Base-by-base conservation (phyloP, 495 filamentous ascomycete species). In the Aspergillus egyptiacus region DNA sequence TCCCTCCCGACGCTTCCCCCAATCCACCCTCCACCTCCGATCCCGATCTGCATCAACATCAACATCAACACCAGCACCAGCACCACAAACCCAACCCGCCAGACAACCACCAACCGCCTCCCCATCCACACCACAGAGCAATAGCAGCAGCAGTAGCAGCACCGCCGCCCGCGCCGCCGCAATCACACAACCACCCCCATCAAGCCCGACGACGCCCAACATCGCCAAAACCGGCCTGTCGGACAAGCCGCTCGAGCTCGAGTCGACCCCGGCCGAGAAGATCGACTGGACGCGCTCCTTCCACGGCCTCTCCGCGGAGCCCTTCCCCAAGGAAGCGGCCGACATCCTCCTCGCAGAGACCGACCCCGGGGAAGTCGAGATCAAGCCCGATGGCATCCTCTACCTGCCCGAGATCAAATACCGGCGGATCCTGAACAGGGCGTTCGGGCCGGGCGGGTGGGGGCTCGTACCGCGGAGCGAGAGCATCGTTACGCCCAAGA, bases 381-480 rank as follows among this genome's bases (percentile, higher is more conserved):
- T 97, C 59, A 98, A 98, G 73, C 85, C 87, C 20, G 93, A 98
- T 68, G 93, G 93, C 23, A 94, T 98, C 57, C 73, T 96, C 38
- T 98, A 96, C 63, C 76, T 98, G 46, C 93, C 93, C 11, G 93
- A 98, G 78, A 98, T 98, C 73, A 98, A 98, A 67, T 98, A 98
- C 68, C 75, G 93, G 18, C 75, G 93, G 31, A 96, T 96, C 48
- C 68, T 98, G 55, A 96, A 96, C 61, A 62, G 70, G 31, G 90
- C 93, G 0, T 98, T 98, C 68, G 93, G 93, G 0, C 93, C 93
- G 2, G 94, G 94, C 2, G 93, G 85, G 2, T 98, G 93, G 93
- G 94, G 93, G 2, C 67, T 98, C 30, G 93, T 87, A 33, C 93
- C 93, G 14, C 70, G 93, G 17, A 87, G 91, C 11, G 89, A 95